Evolutionary conservation across 1,284 basidiomycete species (phyloP).

Genomic region (Heterobasidion parviporum): DNA sequence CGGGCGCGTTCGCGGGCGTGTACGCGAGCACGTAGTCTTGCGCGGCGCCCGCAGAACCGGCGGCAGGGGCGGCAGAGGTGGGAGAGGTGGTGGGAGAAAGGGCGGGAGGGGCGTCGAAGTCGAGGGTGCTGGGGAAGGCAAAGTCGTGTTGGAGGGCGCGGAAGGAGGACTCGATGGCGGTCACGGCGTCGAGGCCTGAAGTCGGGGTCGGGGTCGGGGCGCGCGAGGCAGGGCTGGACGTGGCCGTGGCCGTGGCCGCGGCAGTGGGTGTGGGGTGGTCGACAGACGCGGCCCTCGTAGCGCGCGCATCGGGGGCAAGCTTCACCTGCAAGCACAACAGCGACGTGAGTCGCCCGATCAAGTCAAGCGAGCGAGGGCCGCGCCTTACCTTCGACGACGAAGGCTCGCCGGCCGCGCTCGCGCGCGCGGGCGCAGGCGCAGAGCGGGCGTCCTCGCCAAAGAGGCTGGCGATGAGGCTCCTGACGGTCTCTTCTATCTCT

Average conservation of each 20-base stretch:
- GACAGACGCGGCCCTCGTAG: background rate
- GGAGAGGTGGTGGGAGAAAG: background rate
- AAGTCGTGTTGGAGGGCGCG: background rate
- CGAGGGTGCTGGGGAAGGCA: background rate
- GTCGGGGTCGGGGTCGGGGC: background rate
- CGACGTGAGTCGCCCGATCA: background rate
- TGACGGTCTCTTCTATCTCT: background rate
- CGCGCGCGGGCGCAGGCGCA: too few species aligned
- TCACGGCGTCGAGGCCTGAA: background rate
- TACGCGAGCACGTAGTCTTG: constrained; percentile 21
- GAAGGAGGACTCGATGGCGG: background rate
- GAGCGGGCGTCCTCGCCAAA: background rate
- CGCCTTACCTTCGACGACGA: background rate
- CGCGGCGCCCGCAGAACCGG: background rate
- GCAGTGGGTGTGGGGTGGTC: background rate
- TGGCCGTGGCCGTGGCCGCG: background rate
- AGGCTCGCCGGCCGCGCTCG: background rate
- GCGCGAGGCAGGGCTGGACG: background rate
- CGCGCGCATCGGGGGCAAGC: background rate
- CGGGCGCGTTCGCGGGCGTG: constrained; percentile 34
- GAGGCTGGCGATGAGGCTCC: background rate
- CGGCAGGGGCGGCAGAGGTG: background rate
- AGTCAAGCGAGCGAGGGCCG: background rate
- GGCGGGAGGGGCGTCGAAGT: constrained; percentile 4
- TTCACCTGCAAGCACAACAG: background rate